Conservation (phyloP, 2,329 filamentous ascomycete species). For the Botrytis sinoallii region DNA sequence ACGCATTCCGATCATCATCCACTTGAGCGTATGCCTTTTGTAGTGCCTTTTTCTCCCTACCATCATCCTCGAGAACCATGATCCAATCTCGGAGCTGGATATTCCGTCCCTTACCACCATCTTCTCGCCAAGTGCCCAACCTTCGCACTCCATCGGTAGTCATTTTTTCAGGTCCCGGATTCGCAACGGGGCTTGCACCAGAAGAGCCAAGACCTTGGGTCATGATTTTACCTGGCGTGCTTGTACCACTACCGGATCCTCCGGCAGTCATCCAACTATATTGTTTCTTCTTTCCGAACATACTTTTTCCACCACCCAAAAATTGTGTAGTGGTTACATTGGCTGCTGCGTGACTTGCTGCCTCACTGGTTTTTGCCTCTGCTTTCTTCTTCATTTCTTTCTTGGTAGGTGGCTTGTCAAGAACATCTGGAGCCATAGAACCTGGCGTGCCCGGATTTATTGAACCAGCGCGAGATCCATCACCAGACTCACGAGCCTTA, state of each 20-base stretch:
- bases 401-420: constrained; percentile 74
- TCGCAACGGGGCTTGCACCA: constrained; percentile 39
- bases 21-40: constrained; percentile 43
- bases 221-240: constrained; percentile 44
- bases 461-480: constrained; percentile 47
- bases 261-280: constrained; percentile 68
- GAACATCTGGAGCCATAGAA: constrained; percentile 58
- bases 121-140: constrained; percentile 74
- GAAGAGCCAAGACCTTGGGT: constrained; percentile 40
- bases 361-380: constrained; percentile 72
- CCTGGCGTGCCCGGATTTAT: constrained; percentile 60
- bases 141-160: constrained; percentile 59
- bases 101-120: constrained; percentile 69
- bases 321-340: constrained; percentile 81
- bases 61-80: constrained; percentile 74
- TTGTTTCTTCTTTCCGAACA: constrained; percentile 65
- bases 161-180: constrained; percentile 42
- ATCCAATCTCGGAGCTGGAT: constrained; percentile 86
- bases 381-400: constrained; percentile 79
- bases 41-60: constrained; percentile 61
- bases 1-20: constrained; percentile 29
- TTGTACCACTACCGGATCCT: constrained; percentile 48
- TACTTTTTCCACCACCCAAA: constrained; percentile 61
- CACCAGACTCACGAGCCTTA: constrained; percentile 53
- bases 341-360: constrained; percentile 74